Evolutionary conservation across 2,329 filamentous ascomycete species (phyloP).

Genomic region (Phialophora tarda): DNA sequence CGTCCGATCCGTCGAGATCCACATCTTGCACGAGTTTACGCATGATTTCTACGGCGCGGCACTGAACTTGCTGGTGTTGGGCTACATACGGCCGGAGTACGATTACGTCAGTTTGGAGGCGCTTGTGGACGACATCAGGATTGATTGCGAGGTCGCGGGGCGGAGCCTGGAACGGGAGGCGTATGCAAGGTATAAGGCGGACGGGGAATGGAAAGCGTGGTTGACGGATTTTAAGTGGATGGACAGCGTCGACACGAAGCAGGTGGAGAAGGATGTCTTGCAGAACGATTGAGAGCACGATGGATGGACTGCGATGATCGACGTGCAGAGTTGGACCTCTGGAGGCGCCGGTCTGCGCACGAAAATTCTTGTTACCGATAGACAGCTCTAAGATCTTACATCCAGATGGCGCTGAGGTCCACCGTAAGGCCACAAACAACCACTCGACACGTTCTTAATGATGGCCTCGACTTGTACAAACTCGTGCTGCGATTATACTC

Average conservation of each 20-base stretch:
- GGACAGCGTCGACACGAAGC: conserved; percentile 42
- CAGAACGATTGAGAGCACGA: conserved; percentile 14
- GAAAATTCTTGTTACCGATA: neutral
- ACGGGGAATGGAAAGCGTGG: conserved; percentile 39
- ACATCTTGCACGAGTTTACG: conserved; percentile 67
- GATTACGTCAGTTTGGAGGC: conserved; percentile 86
- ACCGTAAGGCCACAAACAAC: neutral
- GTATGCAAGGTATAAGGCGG: conserved; percentile 61
- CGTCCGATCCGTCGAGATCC: conserved; percentile 80
- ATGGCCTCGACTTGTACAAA: neutral
- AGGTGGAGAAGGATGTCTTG: conserved; percentile 41
- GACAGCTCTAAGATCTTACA: neutral
- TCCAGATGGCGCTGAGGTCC: neutral
- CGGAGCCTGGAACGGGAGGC: conserved; percentile 70
- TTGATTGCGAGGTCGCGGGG: conserved; percentile 83
- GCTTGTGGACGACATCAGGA: conserved; percentile 83
- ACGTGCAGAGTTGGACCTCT: neutral
- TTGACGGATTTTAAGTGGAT: conserved; percentile 41
- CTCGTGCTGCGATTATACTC: neutral
- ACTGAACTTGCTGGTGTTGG: conserved; percentile 80
- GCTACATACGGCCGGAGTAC: conserved; percentile 86
- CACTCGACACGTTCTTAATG: neutral
- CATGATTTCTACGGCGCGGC: conserved; percentile 83
- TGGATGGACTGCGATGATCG: too few species aligned
- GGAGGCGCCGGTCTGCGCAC: neutral